Evolutionary conservation across 176 grass and related monocot species (phyloP), one percentile per base, ranked within the genome.

Genomic region (Oryza meridionalis): DNA sequence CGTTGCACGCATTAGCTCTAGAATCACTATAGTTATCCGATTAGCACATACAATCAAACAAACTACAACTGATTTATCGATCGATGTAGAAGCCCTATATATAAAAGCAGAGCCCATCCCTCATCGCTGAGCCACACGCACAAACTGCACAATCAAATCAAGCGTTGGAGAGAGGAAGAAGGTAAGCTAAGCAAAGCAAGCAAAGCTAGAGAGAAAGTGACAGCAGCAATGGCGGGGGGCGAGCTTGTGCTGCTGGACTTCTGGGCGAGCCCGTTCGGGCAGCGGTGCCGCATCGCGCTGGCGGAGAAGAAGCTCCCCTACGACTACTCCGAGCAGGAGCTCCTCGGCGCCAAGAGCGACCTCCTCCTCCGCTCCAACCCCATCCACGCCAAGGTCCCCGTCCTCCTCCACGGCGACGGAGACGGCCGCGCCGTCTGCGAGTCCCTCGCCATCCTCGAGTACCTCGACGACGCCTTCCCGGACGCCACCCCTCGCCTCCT

Each of bases 311-410:
- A 72, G 9, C 42, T 82, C 2, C 31, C 50, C 4, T 82, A 91
- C 65, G 70, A 68, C 31, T 82, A 82, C 66, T 59, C 78, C 33
- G 72, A 88, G 65, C 38, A 85, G 78, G n/a, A 58, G 22, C 44
- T 73, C 2, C 67, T 69, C 27, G 70, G n/a, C 25, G 31, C 63
- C 9, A 88, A 92, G 81, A 85, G 90, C 77, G 59, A 78, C n/a
- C 71, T 91, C 25, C 47, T 91, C 70, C 62, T 88, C 42, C 75
- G 88, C 24, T 80, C 80, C 75, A 88, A 93, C 51, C 88, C 91
- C 15, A 40, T 92, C 35, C 72, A 92, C 78, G 75, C 61, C 47
- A 92, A 86, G 69, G 47, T 88, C 10, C 90, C 90, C 6, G 83
- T 92, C 3, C 72, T 88, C 65, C 33, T 92, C 72, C 86, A 92